phyloP scores from a whole-genome alignment of 2,329 filamentous ascomycete species.

The Chrysoporthe austroafricana region DNA sequence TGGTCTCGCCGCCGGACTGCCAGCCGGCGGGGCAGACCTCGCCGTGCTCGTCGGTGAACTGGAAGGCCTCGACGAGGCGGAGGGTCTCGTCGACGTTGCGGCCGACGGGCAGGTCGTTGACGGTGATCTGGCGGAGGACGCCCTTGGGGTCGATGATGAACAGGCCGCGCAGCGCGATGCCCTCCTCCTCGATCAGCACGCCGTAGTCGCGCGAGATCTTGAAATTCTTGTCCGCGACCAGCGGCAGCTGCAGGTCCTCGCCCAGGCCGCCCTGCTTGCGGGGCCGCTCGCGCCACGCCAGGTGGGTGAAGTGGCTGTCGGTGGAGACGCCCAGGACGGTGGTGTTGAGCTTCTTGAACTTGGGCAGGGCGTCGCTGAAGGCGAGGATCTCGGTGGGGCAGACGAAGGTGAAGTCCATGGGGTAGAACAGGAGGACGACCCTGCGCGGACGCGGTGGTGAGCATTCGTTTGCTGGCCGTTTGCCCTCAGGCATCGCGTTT shows the following conservation, averaged over 20 bases:
- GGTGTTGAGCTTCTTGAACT: conserved; percentile 63
- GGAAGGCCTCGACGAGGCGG: conserved; percentile 72
- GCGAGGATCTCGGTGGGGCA: conserved; percentile 69
- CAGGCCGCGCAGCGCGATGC: conserved; percentile 64
- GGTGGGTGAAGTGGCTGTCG: conserved; percentile 60
- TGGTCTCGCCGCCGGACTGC: conserved; percentile 51
- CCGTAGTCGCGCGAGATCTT: conserved; percentile 64
- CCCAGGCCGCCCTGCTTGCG: conserved; percentile 66
- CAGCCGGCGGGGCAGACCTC: conserved; percentile 66
- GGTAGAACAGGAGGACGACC: conserved; percentile 69
- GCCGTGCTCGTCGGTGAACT: conserved; percentile 84
- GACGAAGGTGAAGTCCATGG: conserved; percentile 71
- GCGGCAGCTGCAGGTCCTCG: conserved; percentile 61
- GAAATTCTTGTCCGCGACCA: conserved; percentile 65
- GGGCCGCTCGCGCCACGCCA: conserved; percentile 62
- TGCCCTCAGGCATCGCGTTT: background rate
- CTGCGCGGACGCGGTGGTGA: conserved; percentile 38
- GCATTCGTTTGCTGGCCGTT: conserved; percentile 3
- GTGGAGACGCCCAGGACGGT: conserved; percentile 64
- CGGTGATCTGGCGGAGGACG: conserved; percentile 63
- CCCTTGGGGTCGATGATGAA: conserved; percentile 71
- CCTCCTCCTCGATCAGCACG: conserved; percentile 66
- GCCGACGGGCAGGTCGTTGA: conserved; percentile 68
- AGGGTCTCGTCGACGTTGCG: conserved; percentile 67
- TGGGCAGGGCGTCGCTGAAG: conserved; percentile 63